Evolutionary conservation across 169 alveolate genomes (phyloP).

Genomic region (Plasmodium cynomolgi): DNA sequence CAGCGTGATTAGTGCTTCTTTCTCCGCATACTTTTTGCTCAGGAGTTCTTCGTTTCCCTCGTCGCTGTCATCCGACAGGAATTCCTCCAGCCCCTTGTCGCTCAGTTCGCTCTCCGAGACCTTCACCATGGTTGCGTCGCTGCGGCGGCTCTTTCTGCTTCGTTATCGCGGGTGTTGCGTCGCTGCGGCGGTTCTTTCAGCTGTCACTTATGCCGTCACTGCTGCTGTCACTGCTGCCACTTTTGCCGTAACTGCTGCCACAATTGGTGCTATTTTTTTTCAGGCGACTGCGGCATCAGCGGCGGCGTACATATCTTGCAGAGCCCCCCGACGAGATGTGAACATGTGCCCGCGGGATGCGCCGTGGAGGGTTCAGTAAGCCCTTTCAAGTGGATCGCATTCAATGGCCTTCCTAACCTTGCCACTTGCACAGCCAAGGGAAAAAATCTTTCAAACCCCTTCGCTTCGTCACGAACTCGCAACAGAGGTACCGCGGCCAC

Average conservation of each 20-base stretch:
- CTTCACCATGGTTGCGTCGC: slow-evolving; percentile 55
- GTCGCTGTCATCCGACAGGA: slow-evolving; percentile 78
- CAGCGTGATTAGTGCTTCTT: slow-evolving; percentile 77
- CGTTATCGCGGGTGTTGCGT: not conserved
- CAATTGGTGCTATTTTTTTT: not conserved
- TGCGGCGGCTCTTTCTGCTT: not conserved
- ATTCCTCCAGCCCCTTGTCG: slow-evolving; percentile 76
- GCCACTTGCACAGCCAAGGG: not conserved
- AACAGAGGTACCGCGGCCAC: not conserved
- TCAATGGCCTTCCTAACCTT: not conserved
- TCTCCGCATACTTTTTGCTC: slow-evolving; percentile 76
- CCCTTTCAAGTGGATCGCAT: not conserved
- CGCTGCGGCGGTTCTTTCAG: not conserved
- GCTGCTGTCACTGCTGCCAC: not conserved
- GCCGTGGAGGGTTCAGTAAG: not conserved
- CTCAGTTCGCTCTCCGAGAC: slow-evolving; percentile 77
- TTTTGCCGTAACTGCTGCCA: not conserved
- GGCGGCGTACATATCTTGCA: not conserved
- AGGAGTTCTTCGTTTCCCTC: slow-evolving; percentile 78
- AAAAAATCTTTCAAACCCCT: not conserved
- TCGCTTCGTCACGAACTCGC: not conserved
- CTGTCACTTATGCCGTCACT: not conserved
- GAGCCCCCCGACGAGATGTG: not conserved
- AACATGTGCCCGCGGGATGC: not conserved
- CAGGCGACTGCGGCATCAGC: not conserved